Conservation (phyloP, 2,329 filamentous ascomycete species). For the Apiospora pterosperma region DNA sequence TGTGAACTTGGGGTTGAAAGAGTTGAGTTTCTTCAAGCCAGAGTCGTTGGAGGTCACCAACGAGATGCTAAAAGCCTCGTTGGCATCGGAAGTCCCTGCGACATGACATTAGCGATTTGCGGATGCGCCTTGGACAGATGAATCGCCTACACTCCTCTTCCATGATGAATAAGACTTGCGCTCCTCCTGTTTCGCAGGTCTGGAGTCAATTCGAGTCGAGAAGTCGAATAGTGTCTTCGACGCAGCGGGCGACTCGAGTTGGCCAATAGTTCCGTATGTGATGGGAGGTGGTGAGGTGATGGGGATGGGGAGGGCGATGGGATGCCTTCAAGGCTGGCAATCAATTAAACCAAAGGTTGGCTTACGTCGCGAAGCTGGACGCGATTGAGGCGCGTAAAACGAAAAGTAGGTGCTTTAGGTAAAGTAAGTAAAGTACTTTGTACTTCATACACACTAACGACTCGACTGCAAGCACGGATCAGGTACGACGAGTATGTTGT, state of each 20-base stretch:
- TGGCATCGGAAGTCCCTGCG: constrained; percentile 11
- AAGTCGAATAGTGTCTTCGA: background rate
- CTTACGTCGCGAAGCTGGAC: background rate
- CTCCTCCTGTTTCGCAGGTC: background rate
- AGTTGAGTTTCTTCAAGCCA: constrained; percentile 54
- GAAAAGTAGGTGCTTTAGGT: background rate
- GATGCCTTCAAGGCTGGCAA: background rate
- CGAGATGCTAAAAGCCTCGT: constrained; percentile 60
- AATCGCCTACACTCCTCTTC: constrained; percentile 12
- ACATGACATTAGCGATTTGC: background rate
- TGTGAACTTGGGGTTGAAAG: constrained; percentile 83
- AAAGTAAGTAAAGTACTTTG: too few species aligned
- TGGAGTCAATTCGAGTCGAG: background rate
- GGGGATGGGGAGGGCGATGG: background rate
- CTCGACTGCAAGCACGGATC: too few species aligned
- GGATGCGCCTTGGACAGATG: background rate
- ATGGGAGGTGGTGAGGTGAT: background rate
- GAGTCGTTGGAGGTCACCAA: constrained; percentile 49
- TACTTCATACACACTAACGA: too few species aligned
- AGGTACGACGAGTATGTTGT: too few species aligned
- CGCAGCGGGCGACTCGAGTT: background rate
- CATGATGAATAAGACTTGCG: background rate
- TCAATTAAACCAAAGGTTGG: background rate
- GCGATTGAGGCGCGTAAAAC: background rate
- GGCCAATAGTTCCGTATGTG: background rate